A percentile compares a stretch with the other conserved stretches of the same genome.
These are phyloP conservation scores for Colletotrichum sp. DNA, from an alignment of 2,329 filamentous ascomycete genomes.

Conservation along the genomic window DNA sequence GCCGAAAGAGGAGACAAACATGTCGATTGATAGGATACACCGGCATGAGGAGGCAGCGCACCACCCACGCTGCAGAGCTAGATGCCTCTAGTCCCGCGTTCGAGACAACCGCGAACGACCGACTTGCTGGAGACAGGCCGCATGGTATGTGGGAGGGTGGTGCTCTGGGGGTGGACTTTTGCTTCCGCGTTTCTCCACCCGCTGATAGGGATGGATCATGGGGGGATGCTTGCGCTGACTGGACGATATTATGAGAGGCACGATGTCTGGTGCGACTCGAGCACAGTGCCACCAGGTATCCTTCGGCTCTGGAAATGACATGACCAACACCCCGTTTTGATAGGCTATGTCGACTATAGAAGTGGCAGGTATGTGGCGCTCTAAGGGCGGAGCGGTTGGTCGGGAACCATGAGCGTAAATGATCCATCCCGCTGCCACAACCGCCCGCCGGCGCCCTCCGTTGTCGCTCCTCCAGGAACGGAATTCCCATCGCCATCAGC, in stretches of 20 bases:
- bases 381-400: not conserved
- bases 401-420: not conserved
- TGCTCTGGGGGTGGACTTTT: not conserved
- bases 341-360: not conserved
- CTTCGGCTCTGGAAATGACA: not conserved
- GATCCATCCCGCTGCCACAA: not conserved
- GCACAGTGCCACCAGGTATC: not conserved
- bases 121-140: not conserved
- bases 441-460: not conserved
- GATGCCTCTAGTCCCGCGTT: not conserved
- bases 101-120: not conserved
- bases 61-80: not conserved
- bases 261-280: not conserved
- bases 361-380: not conserved
- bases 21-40: slow-evolving; percentile 4
- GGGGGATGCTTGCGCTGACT: not conserved
- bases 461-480: not conserved
- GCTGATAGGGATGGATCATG: slow-evolving; percentile 1
- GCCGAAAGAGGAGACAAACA: not conserved
- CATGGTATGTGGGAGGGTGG: not conserved
- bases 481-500: not conserved
- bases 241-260: not conserved
- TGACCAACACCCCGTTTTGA: not conserved
- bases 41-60: not conserved
- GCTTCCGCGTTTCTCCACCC: slow-evolving; percentile 1